Evolutionary conservation across 352 stramenopile species (phyloP), one percentile per base, ranked within the genome.

Genomic region (Phytophthora brassicae): DNA sequence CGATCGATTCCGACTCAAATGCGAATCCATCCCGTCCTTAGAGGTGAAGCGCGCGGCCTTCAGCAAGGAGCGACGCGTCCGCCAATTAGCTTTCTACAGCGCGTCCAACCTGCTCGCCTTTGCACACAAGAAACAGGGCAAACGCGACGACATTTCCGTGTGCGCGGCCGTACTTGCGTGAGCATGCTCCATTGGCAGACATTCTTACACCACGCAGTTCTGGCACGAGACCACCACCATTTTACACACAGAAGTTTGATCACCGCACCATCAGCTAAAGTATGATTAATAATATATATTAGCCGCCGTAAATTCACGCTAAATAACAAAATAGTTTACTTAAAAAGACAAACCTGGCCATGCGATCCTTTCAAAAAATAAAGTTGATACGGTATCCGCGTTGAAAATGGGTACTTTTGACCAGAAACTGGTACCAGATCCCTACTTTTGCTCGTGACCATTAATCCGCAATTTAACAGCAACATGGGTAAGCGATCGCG

Each of bases 61-160:
- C 52, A 73, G 66, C 42, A 94, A 94, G 44, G 87, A 95, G 68
- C 84, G 87, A 60, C 87, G 87, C 54, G 87, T 95, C 52, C 84
- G 86, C 17, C 86, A 92, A 26, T 60, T 95, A 13, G 87, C 87
- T 39, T 95, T 94, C 64, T 95, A 95, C 75, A 93, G 80, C 57
- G 87, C 87, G 41, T 94, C 87, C 36, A 94, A 94, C 56, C 64
- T 95, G 48, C 74, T 95, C n/a, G 77, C 85, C 31, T 95, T 95
- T 56, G 87, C 87, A 41, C 81, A 92, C 77, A 95, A 95, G 75
- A 87, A 92, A 60, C 72, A 92, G 39, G 87, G 87, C 52, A 95
- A 95, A 68, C 82, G 84, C 23, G 87, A 95, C 62, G 87, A 95
- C 68, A 79, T 95, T 45, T 93, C 85, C 44, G 87, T 94, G 54